These are phyloP conservation scores for Botryococcus braunii DNA, from an alignment of 163 green algal species.

Conservation along the genomic window DNA sequence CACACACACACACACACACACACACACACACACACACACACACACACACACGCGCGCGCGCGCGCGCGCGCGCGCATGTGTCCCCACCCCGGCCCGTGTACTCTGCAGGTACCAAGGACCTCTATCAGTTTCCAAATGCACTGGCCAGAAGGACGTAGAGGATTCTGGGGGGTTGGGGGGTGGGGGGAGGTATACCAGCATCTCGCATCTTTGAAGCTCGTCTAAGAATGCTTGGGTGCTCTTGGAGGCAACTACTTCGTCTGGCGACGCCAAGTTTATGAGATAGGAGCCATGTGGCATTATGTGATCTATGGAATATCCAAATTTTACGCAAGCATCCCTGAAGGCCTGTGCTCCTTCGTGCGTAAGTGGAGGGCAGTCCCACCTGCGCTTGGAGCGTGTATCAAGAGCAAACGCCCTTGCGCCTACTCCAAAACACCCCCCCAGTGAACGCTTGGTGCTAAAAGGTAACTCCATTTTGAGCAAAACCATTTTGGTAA, in stretches of 20 bases:
- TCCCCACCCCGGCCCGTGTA: no score
- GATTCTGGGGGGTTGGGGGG: no score
- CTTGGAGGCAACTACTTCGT: slow-evolving; percentile 16
- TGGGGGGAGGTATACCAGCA: neutral
- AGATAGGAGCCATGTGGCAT: slow-evolving; percentile 26
- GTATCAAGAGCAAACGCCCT: slow-evolving; percentile 25
- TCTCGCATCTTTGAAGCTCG: slow-evolving; percentile 22
- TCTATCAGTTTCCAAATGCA: no score
- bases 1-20: no score
- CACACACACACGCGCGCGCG: no score
- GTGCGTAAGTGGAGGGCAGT: slow-evolving; percentile 4
- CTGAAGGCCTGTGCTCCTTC: slow-evolving; percentile 10
- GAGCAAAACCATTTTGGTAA: neutral
- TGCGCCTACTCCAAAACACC: slow-evolving; percentile 11
- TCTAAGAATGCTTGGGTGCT: slow-evolving; percentile 19
- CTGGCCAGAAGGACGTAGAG: no score
- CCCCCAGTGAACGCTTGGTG: neutral
- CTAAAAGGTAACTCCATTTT: neutral
- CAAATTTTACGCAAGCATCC: slow-evolving; percentile 14
- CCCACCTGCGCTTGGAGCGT: slow-evolving; percentile 17
- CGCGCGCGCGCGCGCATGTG: no score
- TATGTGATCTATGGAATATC: slow-evolving; percentile 11
- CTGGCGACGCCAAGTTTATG: slow-evolving; percentile 18
- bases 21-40: no score
- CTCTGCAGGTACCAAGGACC: no score